These are phyloP conservation scores for Epithemia pelagica DNA, from an alignment of 108 stramenopile genomes.

Conservation along the genomic window DNA sequence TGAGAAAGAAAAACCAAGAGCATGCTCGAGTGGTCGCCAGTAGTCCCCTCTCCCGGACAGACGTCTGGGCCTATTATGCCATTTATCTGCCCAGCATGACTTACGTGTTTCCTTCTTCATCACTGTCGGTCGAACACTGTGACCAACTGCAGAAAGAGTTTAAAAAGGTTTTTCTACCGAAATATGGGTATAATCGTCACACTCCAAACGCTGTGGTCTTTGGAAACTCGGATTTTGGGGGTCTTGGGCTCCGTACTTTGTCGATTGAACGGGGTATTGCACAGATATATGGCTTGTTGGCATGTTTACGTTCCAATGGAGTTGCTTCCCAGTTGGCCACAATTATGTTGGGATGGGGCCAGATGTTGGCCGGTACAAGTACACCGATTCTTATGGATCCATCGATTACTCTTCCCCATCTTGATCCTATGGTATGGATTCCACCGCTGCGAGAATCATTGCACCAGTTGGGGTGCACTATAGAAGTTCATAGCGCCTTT, in stretches of 20 bases:
- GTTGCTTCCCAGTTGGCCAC: neutral
- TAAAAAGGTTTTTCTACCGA: too few species aligned
- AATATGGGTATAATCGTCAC: neutral
- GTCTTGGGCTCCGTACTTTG: neutral
- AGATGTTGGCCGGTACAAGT: neutral
- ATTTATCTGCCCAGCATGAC: too few species aligned
- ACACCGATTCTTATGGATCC: neutral
- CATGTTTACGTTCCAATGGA: neutral
- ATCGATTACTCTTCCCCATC: neutral
- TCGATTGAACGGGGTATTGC: neutral
- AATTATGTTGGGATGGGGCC: neutral
- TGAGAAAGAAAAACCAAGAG: too few species aligned
- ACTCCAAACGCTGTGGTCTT: neutral
- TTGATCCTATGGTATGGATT: neutral
- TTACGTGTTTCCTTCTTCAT: too few species aligned
- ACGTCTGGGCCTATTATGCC: too few species aligned
- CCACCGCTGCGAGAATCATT: neutral
- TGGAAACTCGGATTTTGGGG: neutral
- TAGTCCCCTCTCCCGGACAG: too few species aligned
- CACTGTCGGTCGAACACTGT: too few species aligned
- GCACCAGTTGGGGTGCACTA: neutral
- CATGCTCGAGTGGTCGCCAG: too few species aligned
- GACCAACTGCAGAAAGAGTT: too few species aligned
- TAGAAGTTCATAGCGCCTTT: neutral
- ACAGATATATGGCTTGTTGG: neutral